A percentile compares a stretch with the other conserved stretches of the same genome.
phyloP scores from a whole-genome alignment of 345 rosid species.

The Syzygium oleosum region DNA sequence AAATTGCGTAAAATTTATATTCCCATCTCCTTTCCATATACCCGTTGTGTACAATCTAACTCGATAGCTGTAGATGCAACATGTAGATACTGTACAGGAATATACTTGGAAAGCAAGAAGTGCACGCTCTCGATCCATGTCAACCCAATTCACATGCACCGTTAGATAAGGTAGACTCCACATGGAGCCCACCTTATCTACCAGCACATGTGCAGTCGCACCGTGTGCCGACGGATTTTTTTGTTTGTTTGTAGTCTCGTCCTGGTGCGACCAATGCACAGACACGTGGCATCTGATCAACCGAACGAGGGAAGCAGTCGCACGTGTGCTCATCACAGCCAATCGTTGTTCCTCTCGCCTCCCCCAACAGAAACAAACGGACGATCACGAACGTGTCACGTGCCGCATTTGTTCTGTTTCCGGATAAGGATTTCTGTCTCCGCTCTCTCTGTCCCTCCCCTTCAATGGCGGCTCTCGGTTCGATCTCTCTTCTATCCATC shows the following conservation, averaged over 20 bases:
- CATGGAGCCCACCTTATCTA: neutral
- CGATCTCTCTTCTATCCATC: slow-evolving; percentile 17
- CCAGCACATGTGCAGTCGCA: neutral
- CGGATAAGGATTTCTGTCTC: neutral
- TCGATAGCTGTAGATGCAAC: neutral
- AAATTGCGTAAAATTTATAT: neutral
- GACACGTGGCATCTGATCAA: neutral
- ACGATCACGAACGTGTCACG: neutral
- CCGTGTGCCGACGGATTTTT: neutral
- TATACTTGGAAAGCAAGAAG: neutral
- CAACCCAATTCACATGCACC: neutral
- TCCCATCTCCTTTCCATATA: neutral
- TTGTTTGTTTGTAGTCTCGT: neutral
- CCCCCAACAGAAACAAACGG: neutral
- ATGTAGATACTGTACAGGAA: neutral
- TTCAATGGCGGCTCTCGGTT: slow-evolving; percentile 37
- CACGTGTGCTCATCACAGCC: neutral
- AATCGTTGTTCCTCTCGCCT: neutral
- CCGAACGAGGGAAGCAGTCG: neutral
- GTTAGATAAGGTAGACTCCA: accelerated
- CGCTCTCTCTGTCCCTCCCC: neutral
- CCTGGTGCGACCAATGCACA: neutral
- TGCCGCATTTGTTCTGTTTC: neutral
- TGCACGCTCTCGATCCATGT: neutral
- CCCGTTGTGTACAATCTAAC: neutral